These are phyloP conservation scores for Kuraishia ogatae DNA, from an alignment of 805 yeast species.

Conservation along the genomic window DNA sequence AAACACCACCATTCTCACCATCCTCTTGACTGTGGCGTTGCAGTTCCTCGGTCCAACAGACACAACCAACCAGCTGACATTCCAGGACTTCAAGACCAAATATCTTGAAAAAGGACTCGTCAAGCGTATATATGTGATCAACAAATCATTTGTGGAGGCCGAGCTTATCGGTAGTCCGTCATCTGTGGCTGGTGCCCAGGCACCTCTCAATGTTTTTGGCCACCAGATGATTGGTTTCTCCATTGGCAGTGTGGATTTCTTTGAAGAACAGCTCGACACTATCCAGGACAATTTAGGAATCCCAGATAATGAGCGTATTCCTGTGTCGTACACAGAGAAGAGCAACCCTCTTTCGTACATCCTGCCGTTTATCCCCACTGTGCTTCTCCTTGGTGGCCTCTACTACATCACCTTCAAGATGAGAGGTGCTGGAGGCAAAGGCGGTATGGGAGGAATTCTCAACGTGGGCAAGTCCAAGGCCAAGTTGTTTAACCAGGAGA, in stretches of 20 bases:
- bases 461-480: slow-evolving; percentile 88
- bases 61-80: slow-evolving; percentile 16
- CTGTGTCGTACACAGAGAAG: slow-evolving; percentile 66
- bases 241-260: slow-evolving; percentile 78
- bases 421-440: slow-evolving; percentile 36
- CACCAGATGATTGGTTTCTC: slow-evolving; percentile 57
- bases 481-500: slow-evolving; percentile 82
- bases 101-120: slow-evolving; percentile 75
- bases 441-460: slow-evolving; percentile 76
- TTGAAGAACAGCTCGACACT: slow-evolving; percentile 74
- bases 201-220: slow-evolving; percentile 25
- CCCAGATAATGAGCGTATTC: slow-evolving; percentile 63
- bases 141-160: slow-evolving; percentile 65
- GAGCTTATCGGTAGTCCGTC: slow-evolving; percentile 37
- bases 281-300: slow-evolving; percentile 65
- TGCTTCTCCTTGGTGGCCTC: slow-evolving; percentile 71
- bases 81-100: slow-evolving; percentile 76
- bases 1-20: slow-evolving; percentile 2
- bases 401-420: slow-evolving; percentile 53
- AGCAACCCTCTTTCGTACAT: slow-evolving; percentile 55
- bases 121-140: slow-evolving; percentile 62
- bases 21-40: not conserved
- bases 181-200: slow-evolving; percentile 32
- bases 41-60: slow-evolving; percentile 1
- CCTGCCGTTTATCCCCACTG: slow-evolving; percentile 73